phyloP scores from a whole-genome alignment of 192 early-diverging fungal genomes.

The Linnemannia schmuckeri region DNA sequence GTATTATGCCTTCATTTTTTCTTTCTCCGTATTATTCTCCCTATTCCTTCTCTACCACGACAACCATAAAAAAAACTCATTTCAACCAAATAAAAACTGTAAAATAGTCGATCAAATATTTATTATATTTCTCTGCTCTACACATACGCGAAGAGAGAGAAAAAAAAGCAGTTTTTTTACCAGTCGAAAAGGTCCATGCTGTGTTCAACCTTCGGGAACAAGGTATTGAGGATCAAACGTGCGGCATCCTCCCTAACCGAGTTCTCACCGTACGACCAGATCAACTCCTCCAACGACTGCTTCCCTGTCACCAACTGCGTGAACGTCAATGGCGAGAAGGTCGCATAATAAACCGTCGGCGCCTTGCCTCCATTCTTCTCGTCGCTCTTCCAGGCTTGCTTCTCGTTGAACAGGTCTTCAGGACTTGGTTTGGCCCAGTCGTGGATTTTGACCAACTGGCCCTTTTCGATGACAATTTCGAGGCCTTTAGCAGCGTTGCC shows the following conservation, averaged over 20 bases:
- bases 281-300: conserved; percentile 13
- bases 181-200: conserved; percentile 17
- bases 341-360: conserved; percentile 10
- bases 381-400: conserved; percentile 26
- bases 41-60: background rate
- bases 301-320: conserved; percentile 19
- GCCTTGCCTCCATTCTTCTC: background rate
- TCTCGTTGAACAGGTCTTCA: conserved; percentile 14
- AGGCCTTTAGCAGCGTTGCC: conserved; percentile 18
- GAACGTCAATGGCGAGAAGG: conserved; percentile 38
- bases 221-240: background rate
- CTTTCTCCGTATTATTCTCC: background rate
- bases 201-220: conserved; percentile 27
- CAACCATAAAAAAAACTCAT: background rate
- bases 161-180: background rate
- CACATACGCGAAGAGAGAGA: background rate
- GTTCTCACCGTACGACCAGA: conserved; percentile 24
- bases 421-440: conserved; percentile 25
- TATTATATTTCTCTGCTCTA: background rate
- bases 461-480: conserved; percentile 27
- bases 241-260: background rate
- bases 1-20: background rate
- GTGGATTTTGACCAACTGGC: conserved; percentile 8
- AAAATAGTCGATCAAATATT: background rate
- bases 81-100: background rate